phyloP scores from a whole-genome alignment of 371 early-diverging fungal species.

The Mucor plumbeus region DNA sequence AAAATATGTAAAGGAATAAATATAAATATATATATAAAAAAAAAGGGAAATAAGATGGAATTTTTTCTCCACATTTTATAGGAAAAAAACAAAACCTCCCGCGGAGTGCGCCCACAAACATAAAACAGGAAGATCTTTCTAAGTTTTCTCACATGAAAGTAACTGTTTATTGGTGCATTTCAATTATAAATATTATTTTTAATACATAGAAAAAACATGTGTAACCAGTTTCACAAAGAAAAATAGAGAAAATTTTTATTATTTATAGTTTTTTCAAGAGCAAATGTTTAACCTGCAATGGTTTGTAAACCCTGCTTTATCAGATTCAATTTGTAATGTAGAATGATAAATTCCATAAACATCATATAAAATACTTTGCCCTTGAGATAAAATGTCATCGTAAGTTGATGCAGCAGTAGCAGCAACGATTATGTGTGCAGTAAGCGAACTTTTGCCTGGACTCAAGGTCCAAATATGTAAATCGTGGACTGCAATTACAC shows the following conservation, averaged over 20 bases:
- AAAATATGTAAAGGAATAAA: not conserved
- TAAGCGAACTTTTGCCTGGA: constrained; percentile 64
- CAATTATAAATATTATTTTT: not conserved
- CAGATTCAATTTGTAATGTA: constrained; percentile 72
- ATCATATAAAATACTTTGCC: constrained; percentile 67
- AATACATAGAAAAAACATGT: not conserved
- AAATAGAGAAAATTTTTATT: not conserved
- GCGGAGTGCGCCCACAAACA: not conserved
- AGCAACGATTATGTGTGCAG: constrained; percentile 47
- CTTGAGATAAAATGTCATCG: constrained; percentile 58
- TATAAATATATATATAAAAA: not conserved
- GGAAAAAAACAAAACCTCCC: not conserved
- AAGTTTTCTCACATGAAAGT: constrained; percentile 11
- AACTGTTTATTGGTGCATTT: constrained; percentile 11
- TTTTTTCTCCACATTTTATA: constrained; percentile 10
- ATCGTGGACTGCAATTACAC: constrained; percentile 72
- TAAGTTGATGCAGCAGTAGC: constrained; percentile 26
- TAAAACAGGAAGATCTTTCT: not conserved
- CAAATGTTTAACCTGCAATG: constrained; percentile 56
- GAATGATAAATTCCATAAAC: constrained; percentile 72
- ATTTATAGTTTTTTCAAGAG: not conserved
- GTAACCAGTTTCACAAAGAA: not conserved
- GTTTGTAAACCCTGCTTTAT: constrained; percentile 45
- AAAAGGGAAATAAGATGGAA: not conserved
- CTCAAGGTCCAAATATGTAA: constrained; percentile 79